Base-by-base conservation (phyloP, 192 early-diverging fungal species). In the Podila horticola region DNA sequence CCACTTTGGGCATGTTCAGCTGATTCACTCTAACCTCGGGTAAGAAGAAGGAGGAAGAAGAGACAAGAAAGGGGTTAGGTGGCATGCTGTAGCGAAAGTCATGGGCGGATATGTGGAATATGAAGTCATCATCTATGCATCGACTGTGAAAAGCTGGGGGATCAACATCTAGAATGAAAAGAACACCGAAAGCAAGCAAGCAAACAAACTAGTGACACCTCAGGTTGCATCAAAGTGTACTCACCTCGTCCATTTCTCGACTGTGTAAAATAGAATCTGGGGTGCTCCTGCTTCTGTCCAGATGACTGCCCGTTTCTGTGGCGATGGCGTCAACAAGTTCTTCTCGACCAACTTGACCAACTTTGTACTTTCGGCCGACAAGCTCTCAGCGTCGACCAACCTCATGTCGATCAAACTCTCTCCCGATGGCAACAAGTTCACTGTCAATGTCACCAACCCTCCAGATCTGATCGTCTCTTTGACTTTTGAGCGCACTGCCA, bases 11-110 rank as follows among this genome's bases (percentile, higher is more conserved):
- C 92, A 97, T 85, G 88, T 97, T 19, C 97, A 98, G 83, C 85
- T 97, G 82, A 95, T 95, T 67, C 96, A 96, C 88, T 95, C 94
- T 13, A 95, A 94, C 57, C 85, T 98, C 64, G 90, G 91, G 83
- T 90, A 90, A 61, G 83, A 22, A 24, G 20, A 36, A 36, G 34
- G 4, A 20, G 24, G n/a, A 60, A 36, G 34, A n/a, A 65, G 45
- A 65, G 41, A 41, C 49, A 65, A 45, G 41, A 45, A 45, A 45
- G 41, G 41, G 41, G 41, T 15, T 45, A 2, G 4, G 34, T 36
- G 34, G 41, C 15, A 15, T 45, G 41, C 15, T 45, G 15, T 8
- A 45, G 41, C 41, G 8, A 12, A 45, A 17, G 1, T 15, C 38
- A 4, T 45, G 41, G 13, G 1, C 15, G 8, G 15, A 45, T 12